Evolutionary conservation across 768 basidiomycete genomes (phyloP), one percentile per base, ranked within the genome.

Genomic region (Auricularia auricula-judae): DNA sequence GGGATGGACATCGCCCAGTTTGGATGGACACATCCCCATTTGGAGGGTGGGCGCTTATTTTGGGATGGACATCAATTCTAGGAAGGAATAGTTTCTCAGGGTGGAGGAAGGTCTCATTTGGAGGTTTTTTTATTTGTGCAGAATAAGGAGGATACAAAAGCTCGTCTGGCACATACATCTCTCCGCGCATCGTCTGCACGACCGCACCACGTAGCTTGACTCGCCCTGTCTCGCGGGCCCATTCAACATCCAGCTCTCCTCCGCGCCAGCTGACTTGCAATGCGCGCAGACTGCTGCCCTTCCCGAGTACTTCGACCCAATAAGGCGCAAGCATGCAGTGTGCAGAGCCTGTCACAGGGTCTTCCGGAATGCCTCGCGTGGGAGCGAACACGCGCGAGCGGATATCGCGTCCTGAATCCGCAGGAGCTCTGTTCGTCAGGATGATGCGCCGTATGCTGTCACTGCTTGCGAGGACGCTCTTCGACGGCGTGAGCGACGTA

Each of bases 331-430:
- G 64, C 44, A 84, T 63, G 58, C 78, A 77, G 67, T 85, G 84
- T 0, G 83, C 81, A 43, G 80, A 80, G 14, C 83, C 84, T 65
- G 82, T 84, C 7, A 83, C 82, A 18, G 74, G 76, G 65, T 84
- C 83, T 71, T 84, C 82, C 3, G 73, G 73, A 18, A 62, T 70
- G 68, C 64, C 66, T 29, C 29, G 29, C 29, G 29, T 61, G 5
- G 80, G 81, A 4, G 78, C 73, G 67, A 85, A 83, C 76, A 84
- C 79, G 3, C 84, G 76, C 5, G 83, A 82, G 23, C 78, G 71
- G 71, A 82, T 85, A 16, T 59, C 16, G 1, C 18, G 11, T 18
- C 47, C 47, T 1, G 18, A 16, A 5, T 51, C 21, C 47, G 47
- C 18, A 5, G 47, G 47, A 10, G 39, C 39, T 14, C 47, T 51